Base-by-base conservation (phyloP, 2,329 filamentous ascomycete species). In the Neoscytalidium dimidiatum region DNA sequence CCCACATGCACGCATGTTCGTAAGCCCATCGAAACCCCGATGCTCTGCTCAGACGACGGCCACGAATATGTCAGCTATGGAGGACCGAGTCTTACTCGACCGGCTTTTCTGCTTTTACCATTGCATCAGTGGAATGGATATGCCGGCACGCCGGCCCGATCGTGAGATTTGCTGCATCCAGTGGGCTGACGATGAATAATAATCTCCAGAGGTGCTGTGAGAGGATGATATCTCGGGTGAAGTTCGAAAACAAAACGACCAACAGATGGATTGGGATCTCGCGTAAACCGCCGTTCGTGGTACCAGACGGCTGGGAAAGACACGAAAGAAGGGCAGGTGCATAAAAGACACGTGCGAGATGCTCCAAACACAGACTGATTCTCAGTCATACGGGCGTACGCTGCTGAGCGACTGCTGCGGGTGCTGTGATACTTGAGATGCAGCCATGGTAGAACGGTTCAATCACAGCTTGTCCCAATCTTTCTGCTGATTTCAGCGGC, bases 211-310 rank as follows among this genome's bases (percentile, higher is more conserved):
- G 14, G 29, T 1, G 17, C 53, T 58, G 53, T 43, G 35, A 9
- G 26, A 44, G 35, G 31, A 31, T 31, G 51, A 38, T 38, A 38
- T 56, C 33, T 38, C 51, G 51, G 51, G 19, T 33, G 29, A 41
- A 35, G 23, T n/a, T 28, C 46, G 14, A 44, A 43, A 43, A 58
- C 21, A 57, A 23, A 44, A 58, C 26, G 23, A 26, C 53, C 43
- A 58, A 35, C 53, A 57, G 31, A 35, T 41, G 33, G 35, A n/a
- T 26, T 33, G 17, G 28, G 53, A 41, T 58, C 53, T 58, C 53
- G 53, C 53, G 53, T 58, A 58, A 58, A 44, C 35, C 53, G 53
- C 53, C 53, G 53, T 43, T 29, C 23, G 33, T 38, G 35, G 38
- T 58, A 41, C 53, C 19, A 38, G 8, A 38, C 17, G 33, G 13